phyloP scores from a whole-genome alignment of 805 yeast species.

The Suhomyces tanzawaensis region DNA sequence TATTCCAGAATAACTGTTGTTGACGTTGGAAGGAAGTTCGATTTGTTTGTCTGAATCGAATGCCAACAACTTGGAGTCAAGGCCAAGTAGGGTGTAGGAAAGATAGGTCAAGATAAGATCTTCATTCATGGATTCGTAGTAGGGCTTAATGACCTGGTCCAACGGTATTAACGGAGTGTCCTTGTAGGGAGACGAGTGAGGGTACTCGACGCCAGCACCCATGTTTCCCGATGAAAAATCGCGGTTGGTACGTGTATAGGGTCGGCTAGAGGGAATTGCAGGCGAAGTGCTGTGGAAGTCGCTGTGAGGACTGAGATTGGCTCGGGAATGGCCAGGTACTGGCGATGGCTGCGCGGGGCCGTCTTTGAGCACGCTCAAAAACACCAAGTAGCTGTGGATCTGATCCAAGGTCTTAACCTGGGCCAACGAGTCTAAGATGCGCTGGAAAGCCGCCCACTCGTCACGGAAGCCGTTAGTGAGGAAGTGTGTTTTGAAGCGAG shows the following conservation, averaged over 20 bases:
- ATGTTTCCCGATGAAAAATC: neutral
- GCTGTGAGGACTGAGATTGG: neutral
- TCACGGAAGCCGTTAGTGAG: constrained; percentile 21
- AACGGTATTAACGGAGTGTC: constrained; percentile 5
- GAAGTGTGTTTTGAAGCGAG: constrained; percentile 23
- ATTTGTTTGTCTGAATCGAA: constrained; percentile 32
- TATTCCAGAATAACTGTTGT: constrained; percentile 55
- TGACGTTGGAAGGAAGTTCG: constrained; percentile 50
- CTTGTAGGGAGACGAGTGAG: constrained; percentile 14
- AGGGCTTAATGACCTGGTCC: constrained; percentile 19
- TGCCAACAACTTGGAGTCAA: constrained; percentile 56
- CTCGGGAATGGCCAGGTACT: constrained; percentile 1
- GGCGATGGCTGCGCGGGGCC: constrained; percentile 7
- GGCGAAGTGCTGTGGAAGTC: constrained; percentile 1
- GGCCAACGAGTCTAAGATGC: constrained; percentile 28
- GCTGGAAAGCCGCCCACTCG: constrained; percentile 36
- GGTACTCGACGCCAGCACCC: neutral
- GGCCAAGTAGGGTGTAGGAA: constrained; percentile 57
- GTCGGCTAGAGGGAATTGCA: neutral
- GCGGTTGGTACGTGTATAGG: constrained; percentile 2
- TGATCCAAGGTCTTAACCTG: constrained; percentile 28
- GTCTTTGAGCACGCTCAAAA: constrained; percentile 18
- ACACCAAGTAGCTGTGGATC: constrained; percentile 33
- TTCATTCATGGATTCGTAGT: constrained; percentile 32
- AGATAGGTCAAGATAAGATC: constrained; percentile 25